These are phyloP conservation scores for Pichia sp. DNA, from an alignment of 1,139 yeast genomes.

Conservation along the genomic window DNA sequence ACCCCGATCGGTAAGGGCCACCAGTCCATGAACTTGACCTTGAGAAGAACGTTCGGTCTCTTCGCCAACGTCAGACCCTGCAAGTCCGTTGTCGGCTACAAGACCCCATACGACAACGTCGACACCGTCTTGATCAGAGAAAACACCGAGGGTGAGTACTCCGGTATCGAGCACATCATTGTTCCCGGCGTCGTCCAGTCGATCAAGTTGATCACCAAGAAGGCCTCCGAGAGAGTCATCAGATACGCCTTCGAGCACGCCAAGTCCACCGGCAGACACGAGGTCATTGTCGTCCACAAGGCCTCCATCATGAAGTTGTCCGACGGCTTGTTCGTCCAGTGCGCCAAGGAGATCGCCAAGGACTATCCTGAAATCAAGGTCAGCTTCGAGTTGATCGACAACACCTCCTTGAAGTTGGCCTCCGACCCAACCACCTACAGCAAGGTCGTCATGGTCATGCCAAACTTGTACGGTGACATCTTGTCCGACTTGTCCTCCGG, in stretches of 20 bases:
- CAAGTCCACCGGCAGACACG: constrained; percentile 79
- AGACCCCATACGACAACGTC: constrained; percentile 91
- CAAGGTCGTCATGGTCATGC: constrained; percentile 95
- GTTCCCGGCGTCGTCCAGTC: constrained; percentile 99
- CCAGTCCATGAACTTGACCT: constrained; percentile 92
- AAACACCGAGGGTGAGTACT: constrained; percentile 99
- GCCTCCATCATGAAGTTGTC: constrained; percentile 97
- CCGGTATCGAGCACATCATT: constrained; percentile 97
- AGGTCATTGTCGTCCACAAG: constrained; percentile 93
- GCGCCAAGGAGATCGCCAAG: constrained; percentile 83
- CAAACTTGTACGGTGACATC: constrained; percentile 97
- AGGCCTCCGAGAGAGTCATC: constrained; percentile 93
- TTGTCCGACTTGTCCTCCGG: constrained; percentile 97
- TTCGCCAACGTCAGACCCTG: constrained; percentile 98
- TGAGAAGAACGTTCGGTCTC: constrained; percentile 93
- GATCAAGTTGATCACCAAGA: constrained; percentile 92
- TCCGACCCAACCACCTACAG: constrained; percentile 81
- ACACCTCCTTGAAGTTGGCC: constrained; percentile 88
- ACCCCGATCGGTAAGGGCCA: constrained; percentile 99
- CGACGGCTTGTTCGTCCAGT: constrained; percentile 91
- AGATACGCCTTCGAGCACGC: constrained; percentile 98
- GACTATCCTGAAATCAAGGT: constrained; percentile 88
- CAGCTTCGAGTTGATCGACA: constrained; percentile 86
- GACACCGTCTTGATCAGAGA: constrained; percentile 96
- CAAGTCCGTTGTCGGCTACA: constrained; percentile 85